phyloP scores from a whole-genome alignment of 2,329 filamentous ascomycete species.

The Colletotrichum magnum region DNA sequence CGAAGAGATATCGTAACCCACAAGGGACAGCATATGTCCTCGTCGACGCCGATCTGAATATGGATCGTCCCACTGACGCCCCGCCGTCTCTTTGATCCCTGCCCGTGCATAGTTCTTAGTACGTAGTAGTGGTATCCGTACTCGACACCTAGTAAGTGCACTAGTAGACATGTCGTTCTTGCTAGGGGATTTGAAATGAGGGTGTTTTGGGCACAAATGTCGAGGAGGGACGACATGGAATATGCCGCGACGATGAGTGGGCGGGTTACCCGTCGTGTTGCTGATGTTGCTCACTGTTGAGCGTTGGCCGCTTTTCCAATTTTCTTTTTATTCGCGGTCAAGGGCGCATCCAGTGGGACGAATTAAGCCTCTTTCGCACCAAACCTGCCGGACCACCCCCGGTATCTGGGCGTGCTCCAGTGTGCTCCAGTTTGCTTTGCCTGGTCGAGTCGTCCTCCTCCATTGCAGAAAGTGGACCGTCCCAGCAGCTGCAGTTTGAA shows the following conservation, averaged over 20 bases:
- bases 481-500: background rate
- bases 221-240: slow-evolving; percentile 20
- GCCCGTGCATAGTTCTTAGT: too few species aligned
- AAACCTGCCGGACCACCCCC: slow-evolving; percentile 12
- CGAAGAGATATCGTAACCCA: too few species aligned
- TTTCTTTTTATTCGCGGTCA: background rate
- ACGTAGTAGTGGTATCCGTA: too few species aligned
- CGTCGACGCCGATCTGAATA: slow-evolving; percentile 35
- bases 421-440: background rate
- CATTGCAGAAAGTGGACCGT: slow-evolving; percentile 23
- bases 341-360: slow-evolving; percentile 21
- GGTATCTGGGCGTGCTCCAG: slow-evolving; percentile 22
- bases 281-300: too few species aligned
- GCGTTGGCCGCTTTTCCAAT: too few species aligned
- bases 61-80: slow-evolving; percentile 23
- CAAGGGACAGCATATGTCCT: slow-evolving; percentile 11
- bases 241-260: slow-evolving; percentile 29
- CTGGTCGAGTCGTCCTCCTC: background rate
- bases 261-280: slow-evolving; percentile 12
- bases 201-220: slow-evolving; percentile 28
- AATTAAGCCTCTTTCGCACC: slow-evolving; percentile 33
- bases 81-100: slow-evolving; percentile 5
- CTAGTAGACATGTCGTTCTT: too few species aligned
- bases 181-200: slow-evolving; percentile 13
- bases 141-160: too few species aligned